Conservation (phyloP, 2,329 filamentous ascomycete species). For the Fulvia fulva region DNA sequence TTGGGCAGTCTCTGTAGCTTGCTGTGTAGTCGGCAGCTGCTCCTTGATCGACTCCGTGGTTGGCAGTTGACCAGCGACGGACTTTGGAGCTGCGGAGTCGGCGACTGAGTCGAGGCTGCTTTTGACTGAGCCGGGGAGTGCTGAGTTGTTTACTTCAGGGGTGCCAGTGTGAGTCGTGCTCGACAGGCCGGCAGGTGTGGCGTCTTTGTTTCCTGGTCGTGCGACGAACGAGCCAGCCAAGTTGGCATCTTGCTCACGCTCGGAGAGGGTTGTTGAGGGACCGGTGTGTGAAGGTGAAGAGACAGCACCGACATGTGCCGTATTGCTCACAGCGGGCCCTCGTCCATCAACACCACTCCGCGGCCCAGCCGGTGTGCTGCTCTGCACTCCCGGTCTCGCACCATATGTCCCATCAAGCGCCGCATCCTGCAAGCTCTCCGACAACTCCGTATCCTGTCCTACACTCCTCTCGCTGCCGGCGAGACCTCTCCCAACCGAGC, state of each 20-base stretch:
- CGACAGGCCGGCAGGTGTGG: slow-evolving; percentile 6
- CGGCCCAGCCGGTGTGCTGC: background rate
- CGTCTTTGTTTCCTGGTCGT: slow-evolving; percentile 5
- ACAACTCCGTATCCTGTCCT: background rate
- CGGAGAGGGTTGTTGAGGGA: slow-evolving; percentile 1
- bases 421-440: slow-evolving; percentile 10
- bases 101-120: slow-evolving; percentile 4
- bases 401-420: slow-evolving; percentile 37
- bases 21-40: slow-evolving; percentile 3
- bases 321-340: background rate
- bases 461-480: background rate
- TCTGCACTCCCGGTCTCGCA: slow-evolving; percentile 30
- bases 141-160: background rate
- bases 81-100: background rate
- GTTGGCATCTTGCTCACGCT: slow-evolving; percentile 9
- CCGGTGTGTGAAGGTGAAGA: background rate
- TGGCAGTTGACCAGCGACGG: background rate
- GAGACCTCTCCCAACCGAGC: background rate
- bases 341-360: background rate
- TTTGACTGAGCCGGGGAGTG: slow-evolving; percentile 6
- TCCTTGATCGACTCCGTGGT: background rate
- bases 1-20: slow-evolving; percentile 9
- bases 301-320: background rate
- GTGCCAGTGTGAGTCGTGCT: background rate
- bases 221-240: slow-evolving; percentile 4